phyloP scores from a whole-genome alignment of 192 early-diverging fungal species.

The Backusella liffmaniae region DNA sequence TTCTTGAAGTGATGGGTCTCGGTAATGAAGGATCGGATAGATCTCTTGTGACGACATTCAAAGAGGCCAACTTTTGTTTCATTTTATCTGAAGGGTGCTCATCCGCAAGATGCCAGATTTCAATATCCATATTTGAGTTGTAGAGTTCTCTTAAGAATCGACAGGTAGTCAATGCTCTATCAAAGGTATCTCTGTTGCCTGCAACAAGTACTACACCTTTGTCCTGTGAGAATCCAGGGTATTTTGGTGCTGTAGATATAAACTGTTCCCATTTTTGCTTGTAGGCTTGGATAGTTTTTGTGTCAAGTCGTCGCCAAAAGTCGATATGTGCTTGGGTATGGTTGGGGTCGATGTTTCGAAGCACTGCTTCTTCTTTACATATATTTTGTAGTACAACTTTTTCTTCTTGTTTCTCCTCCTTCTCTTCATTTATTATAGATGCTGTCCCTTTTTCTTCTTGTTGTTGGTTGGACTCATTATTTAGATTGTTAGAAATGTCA shows the following conservation, averaged over 20 bases:
- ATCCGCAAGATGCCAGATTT: slow-evolving; percentile 32
- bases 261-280: slow-evolving; percentile 23
- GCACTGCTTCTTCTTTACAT: slow-evolving; percentile 2
- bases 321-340: slow-evolving; percentile 24
- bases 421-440: neutral
- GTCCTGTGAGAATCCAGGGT: slow-evolving; percentile 8
- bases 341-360: slow-evolving; percentile 25
- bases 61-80: neutral
- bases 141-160: slow-evolving; percentile 10
- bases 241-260: neutral
- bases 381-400: neutral
- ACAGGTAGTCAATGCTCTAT: slow-evolving; percentile 16
- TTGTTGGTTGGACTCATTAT: neutral
- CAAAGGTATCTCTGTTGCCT: slow-evolving; percentile 30
- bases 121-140: slow-evolving; percentile 17
- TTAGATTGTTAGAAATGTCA: neutral
- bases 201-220: slow-evolving; percentile 29
- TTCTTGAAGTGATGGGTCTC: slow-evolving; percentile 16
- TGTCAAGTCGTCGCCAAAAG: slow-evolving; percentile 17
- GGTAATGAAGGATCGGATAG: slow-evolving; percentile 16
- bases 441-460: neutral
- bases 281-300: neutral
- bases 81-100: slow-evolving; percentile 7
- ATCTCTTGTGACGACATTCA: slow-evolving; percentile 16
- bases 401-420: neutral